Base-by-base conservation (phyloP, 805 yeast species). In the Candida qinlingensis region DNA sequence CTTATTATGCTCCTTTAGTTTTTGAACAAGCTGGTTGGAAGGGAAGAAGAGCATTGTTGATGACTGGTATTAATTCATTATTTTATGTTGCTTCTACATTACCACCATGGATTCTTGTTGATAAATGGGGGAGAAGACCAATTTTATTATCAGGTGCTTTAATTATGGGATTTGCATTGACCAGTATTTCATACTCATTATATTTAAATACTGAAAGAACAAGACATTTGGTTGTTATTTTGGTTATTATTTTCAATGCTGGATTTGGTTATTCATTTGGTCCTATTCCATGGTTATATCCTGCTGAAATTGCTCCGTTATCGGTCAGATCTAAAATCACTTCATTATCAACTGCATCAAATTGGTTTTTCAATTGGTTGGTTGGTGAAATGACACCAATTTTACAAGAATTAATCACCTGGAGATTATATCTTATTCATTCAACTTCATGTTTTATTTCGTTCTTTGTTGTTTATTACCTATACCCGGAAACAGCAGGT, bases 11-110 rank as follows among this genome's bases (percentile, higher is more conserved):
- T 2, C 96, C 97, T 2, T 70, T 91, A 66, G 96, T 90, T 42
- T 91, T 90, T 66, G 97, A 91, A 64, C 87, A 87, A 57, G 97
- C 97, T 3, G 97, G 97, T 29, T 91, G 97, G 96, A 67, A 76
- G 7, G 97, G 97, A 28, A 73, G 96, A 51, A 79, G 81, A 55
- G 96, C 97, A 3, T 80, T 90, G 53, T 75, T 89, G 54, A 87
- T 90, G 96, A 88, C 97, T 0, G 97, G 97, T 26, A 74, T 87
- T 49, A 84, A 85, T 57, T 75, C 81, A 6, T 52, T 84, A 10
- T 70, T 83, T 34, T 84, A 85, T 60, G 73, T 79, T 50, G 53
- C 68, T 3, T 77, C 88, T 41, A 88, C 96, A 0, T 70, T 90
- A 29, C 92, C 96, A 2, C 96, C 97, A 0, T 90, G 97, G 97